Percentiles rank a stretch among this genome's conserved stretches.
Evolutionary conservation across 1,139 yeast genomes (phyloP).

Genomic region (Candida gigantensis): DNA sequence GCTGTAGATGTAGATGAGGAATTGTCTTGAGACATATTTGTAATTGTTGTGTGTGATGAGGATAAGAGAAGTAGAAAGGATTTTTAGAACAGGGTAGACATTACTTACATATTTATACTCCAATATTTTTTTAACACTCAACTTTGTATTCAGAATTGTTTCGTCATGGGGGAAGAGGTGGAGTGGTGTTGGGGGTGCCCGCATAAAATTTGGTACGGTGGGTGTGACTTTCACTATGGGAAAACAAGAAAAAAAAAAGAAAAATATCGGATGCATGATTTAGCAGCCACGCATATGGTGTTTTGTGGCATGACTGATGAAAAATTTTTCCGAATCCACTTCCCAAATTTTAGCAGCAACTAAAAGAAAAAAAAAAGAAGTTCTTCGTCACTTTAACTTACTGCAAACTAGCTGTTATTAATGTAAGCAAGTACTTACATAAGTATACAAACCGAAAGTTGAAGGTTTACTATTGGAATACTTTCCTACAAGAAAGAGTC

Average conservation of each 20-base stretch:
- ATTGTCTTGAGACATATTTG: slow-evolving; percentile 12
- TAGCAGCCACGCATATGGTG: slow-evolving; percentile 3
- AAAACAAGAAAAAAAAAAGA: no score
- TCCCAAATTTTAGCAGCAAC: no score
- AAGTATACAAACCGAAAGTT: no score
- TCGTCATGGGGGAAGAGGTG: slow-evolving; percentile 1
- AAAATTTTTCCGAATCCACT: slow-evolving; percentile 1
- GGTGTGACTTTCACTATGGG: no score
- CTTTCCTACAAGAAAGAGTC: no score
- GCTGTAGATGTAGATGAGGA: slow-evolving; percentile 34
- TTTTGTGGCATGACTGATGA: not conserved
- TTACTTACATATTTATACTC: slow-evolving; percentile 3
- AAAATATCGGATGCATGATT: slow-evolving; percentile 1
- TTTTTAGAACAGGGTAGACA: not conserved
- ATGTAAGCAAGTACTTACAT: no score
- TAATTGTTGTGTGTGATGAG: slow-evolving; percentile 3
- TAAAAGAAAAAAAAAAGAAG: not conserved
- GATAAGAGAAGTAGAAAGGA: not conserved
- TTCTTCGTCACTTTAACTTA: no score
- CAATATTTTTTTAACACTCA: no score
- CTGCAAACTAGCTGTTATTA: no score
- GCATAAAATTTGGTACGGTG: not conserved
- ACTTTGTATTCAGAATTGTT: not conserved
- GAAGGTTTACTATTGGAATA: no score
- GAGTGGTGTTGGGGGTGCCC: slow-evolving; percentile 4